Evolutionary conservation across 2,329 filamentous ascomycete genomes (phyloP), one percentile per base, ranked within the genome.

Genomic region (Ceratocystis alfenasii): DNA sequence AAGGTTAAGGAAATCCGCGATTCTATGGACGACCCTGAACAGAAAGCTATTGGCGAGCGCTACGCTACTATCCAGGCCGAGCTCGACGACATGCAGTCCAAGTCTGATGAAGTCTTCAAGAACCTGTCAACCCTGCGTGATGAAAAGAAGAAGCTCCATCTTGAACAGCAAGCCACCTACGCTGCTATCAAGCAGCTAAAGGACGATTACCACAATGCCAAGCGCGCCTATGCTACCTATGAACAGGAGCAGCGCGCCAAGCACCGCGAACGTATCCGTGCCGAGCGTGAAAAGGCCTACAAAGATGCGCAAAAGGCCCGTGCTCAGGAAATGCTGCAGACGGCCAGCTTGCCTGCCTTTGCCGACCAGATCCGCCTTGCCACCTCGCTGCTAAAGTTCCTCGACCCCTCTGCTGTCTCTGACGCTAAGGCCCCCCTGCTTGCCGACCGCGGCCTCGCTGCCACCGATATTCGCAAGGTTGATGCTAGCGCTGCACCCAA

Each of bases 91-190:
- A 89, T 99, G 79, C 96, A 95, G 80, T 88, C 87, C 61, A 89
- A 96, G 79, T 90, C 96, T 77, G 91, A 97, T 73, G 85, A 87
- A 70, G 90, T 87, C 45, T 95, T 88, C 83, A 95, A 95, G 83
- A 89, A 86, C 79, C 79, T 96, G 68, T 92, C 90, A 71, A 76
- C 82, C 66, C 85, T 97, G 69, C 87, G 89, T 66, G 93, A 96
- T 72, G 89, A 96, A 79, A 87, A 89, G 69, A 87, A 85, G 74
- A 90, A 87, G 79, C 83, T 94, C 64, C 88, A 95, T 72, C 84
- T 83, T 67, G 87, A 94, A 74, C 90, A 96, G 78, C 88, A 95
- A 76, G 86, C 88, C 74, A 95, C 93, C 76, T 96, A 86, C 76
- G 76, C 81, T 67, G 87, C 86, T 66, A 86, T 96, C 73, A 90